phyloP scores from a whole-genome alignment of 2,329 filamentous ascomycete genomes.

The Aspergillus quadricinctus region DNA sequence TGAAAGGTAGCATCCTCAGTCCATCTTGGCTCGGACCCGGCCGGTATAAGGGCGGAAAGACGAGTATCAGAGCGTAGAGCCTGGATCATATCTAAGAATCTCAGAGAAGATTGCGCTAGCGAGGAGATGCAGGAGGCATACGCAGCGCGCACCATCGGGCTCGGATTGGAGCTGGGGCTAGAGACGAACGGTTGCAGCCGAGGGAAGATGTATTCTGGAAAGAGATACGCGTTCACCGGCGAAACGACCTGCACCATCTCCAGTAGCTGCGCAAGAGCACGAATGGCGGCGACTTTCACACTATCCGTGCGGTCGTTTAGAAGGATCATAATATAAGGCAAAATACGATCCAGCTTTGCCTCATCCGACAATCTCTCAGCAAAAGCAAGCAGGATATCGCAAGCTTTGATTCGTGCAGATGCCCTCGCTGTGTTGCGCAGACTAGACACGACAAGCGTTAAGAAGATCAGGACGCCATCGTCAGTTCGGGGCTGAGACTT shows the following conservation, averaged over 20 bases:
- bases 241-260: constrained; percentile 86
- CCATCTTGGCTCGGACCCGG: constrained; percentile 66
- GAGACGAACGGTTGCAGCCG: constrained; percentile 55
- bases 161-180: constrained; percentile 53
- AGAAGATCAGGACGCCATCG: constrained; percentile 87
- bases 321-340: constrained; percentile 83
- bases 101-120: constrained; percentile 76
- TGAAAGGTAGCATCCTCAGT: constrained; percentile 67
- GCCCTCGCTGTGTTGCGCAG: constrained; percentile 84
- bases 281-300: constrained; percentile 79
- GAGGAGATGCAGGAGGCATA: constrained; percentile 91
- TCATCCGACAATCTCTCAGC: constrained; percentile 89
- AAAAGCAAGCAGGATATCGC: constrained; percentile 88
- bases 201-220: constrained; percentile 62
- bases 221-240: constrained; percentile 63
- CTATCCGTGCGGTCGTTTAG: constrained; percentile 77
- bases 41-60: constrained; percentile 70
- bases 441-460: constrained; percentile 83
- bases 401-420: constrained; percentile 81
- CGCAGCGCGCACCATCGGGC: constrained; percentile 73
- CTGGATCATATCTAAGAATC: constrained; percentile 86
- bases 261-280: constrained; percentile 82
- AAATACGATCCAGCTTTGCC: constrained; percentile 85
- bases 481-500: constrained; percentile 62
- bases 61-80: constrained; percentile 80